Evolutionary conservation across 352 stramenopile genomes (phyloP), one percentile per base, ranked within the genome.

Genomic region (Phytophthora agathidicida): DNA sequence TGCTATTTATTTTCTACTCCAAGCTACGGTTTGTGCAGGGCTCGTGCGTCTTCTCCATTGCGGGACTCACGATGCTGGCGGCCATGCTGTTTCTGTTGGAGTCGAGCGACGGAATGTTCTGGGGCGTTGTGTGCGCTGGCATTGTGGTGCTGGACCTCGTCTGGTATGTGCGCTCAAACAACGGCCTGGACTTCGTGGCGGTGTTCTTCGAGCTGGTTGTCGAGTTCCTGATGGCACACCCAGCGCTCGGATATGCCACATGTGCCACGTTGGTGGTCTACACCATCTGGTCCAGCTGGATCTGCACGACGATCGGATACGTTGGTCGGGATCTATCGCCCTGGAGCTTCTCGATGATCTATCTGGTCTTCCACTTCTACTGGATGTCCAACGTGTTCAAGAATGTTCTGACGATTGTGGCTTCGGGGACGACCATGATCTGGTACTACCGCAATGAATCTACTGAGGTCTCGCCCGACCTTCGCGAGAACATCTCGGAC

Each of bases 331-430:
- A 81, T 0, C 50, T 81, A 37, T 84, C 81, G 27, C 83, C 81
- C 14, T 93, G 80, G 80, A 76, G 70, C 32, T 73, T 93, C 22
- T 80, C 65, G 22, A 80, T 94, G 55, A 56, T 94, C 5, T 87
- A 85, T 35, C 42, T 95, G 16, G 82, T 92, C 41, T 79, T 93
- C 31, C 86, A 95, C 60, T 93, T 94, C 44, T 95, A 95, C 69
- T 95, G 86, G 86, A 94, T 77, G 42, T 91, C 86, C 24, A 93
- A 95, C 50, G 65, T 95, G 13, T 83, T 95, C 51, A 93, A 93
- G 67, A 91, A 90, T 38, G 72, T 95, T 19, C 59, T 94, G 30
- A 92, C 84, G 0, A 75, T 93, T 30, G 75, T 95, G 17, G 80
- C 83, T 7, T 91, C 86, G 0, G 86, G 86, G 20, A 77, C 84